Conservation (phyloP, 441 rosid genomes). For the Erysimum cheiri region DNA sequence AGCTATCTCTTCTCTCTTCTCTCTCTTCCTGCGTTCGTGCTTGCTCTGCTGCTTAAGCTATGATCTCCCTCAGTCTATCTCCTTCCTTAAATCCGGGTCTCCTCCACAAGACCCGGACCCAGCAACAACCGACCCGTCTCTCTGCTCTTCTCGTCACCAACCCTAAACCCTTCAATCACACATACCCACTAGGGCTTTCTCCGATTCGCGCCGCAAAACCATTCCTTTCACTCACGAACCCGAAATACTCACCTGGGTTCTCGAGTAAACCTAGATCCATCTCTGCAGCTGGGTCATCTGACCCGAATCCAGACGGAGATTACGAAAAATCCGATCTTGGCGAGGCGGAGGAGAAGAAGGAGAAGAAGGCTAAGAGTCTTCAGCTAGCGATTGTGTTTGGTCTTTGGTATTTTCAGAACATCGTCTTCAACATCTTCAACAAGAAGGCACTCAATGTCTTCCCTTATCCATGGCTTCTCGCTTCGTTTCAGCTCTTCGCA, state of each 20-base stretch:
- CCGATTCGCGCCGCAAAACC: slow-evolving; percentile 50
- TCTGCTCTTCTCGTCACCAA: slow-evolving; percentile 41
- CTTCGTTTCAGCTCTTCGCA: slow-evolving; percentile 91
- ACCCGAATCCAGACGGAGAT: slow-evolving; percentile 57
- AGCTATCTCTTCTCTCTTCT: slow-evolving; percentile 8
- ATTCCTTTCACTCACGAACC: slow-evolving; percentile 33
- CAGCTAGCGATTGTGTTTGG: slow-evolving; percentile 82
- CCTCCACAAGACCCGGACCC: slow-evolving; percentile 43
- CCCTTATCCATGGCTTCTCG: slow-evolving; percentile 97
- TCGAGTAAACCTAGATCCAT: slow-evolving; percentile 48
- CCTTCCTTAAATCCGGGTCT: slow-evolving; percentile 50
- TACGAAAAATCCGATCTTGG: slow-evolving; percentile 33
- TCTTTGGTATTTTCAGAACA: slow-evolving; percentile 89
- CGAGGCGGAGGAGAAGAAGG: slow-evolving; percentile 31
- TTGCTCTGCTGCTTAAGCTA: slow-evolving; percentile 25
- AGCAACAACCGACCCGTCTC: slow-evolving; percentile 35
- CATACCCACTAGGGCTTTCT: slow-evolving; percentile 49
- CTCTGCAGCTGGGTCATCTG: slow-evolving; percentile 51
- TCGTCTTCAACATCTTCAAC: slow-evolving; percentile 93
- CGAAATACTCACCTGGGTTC: slow-evolving; percentile 35
- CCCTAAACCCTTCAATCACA: slow-evolving; percentile 33
- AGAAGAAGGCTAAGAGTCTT: slow-evolving; percentile 55
- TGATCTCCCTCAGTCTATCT: slow-evolving; percentile 47
- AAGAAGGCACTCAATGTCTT: slow-evolving; percentile 85
- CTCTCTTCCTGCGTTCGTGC: slow-evolving; percentile 22